These are phyloP conservation scores for Clitopilus hobsonii DNA, from an alignment of 768 basidiomycete species.

Conservation along the genomic window DNA sequence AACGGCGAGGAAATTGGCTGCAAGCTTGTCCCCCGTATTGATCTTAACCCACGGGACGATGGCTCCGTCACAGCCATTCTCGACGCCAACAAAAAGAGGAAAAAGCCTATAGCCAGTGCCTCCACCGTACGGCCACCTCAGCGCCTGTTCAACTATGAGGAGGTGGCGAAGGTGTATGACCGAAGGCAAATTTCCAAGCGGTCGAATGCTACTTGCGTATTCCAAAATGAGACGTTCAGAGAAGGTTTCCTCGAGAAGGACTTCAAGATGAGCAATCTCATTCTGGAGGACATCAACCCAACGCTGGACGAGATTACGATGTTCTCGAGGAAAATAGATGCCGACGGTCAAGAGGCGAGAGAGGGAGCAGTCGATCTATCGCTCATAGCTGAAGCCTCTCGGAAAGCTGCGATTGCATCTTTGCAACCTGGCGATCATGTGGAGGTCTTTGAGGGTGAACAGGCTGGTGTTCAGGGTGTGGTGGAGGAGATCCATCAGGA, in stretches of 20 bases:
- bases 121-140: slow-evolving; percentile 81
- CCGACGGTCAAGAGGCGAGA: slow-evolving; percentile 47
- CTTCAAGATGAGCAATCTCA: slow-evolving; percentile 74
- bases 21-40: slow-evolving; percentile 96
- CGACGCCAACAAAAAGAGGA: slow-evolving; percentile 57
- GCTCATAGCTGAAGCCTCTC: slow-evolving; percentile 87
- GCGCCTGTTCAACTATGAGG: slow-evolving; percentile 91
- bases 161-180: slow-evolving; percentile 83
- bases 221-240: slow-evolving; percentile 90
- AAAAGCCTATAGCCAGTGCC: slow-evolving; percentile 50
- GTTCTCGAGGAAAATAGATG: slow-evolving; percentile 68
- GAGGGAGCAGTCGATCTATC: slow-evolving; percentile 80
- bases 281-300: slow-evolving; percentile 87
- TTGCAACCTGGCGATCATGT: slow-evolving; percentile 98
- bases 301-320: slow-evolving; percentile 95
- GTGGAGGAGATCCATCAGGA: slow-evolving; percentile 89
- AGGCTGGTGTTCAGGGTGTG: slow-evolving; percentile 86
- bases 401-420: slow-evolving; percentile 86
- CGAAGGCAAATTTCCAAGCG: slow-evolving; percentile 72
- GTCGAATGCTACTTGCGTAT: slow-evolving; percentile 68
- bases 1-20: slow-evolving; percentile 90
- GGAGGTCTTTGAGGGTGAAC: slow-evolving; percentile 96
- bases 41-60: slow-evolving; percentile 88
- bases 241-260: slow-evolving; percentile 98
- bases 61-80: slow-evolving; percentile 39